These are phyloP conservation scores for Macrolepiota albuminosa DNA, from an alignment of 768 basidiomycete genomes.

Conservation along the genomic window DNA sequence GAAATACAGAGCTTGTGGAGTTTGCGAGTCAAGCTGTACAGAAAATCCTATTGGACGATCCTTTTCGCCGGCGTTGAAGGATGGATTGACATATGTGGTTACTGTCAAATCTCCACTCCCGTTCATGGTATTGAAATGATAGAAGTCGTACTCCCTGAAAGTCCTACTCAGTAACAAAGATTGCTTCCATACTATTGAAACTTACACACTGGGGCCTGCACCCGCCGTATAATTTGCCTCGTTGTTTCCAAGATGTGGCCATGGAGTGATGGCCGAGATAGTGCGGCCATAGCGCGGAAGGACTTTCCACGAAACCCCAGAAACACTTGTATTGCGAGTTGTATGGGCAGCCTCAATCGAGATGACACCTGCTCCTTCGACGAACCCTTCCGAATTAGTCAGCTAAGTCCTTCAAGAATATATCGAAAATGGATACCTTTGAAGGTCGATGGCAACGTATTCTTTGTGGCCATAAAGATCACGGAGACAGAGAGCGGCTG, in stretches of 20 bases:
- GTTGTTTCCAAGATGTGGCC: constrained; percentile 43
- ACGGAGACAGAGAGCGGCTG: constrained; percentile 27
- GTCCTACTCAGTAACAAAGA: background rate
- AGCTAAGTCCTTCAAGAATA: background rate
- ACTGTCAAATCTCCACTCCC: constrained; percentile 41
- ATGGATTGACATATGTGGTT: constrained; percentile 45
- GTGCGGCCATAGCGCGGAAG: constrained; percentile 61
- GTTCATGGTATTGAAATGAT: constrained; percentile 46
- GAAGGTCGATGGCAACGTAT: constrained; percentile 36
- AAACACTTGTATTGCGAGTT: constrained; percentile 39
- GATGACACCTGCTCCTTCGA: constrained; percentile 59
- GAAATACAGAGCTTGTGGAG: constrained; percentile 39
- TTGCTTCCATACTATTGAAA: constrained; percentile 3
- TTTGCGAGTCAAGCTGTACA: constrained; percentile 41
- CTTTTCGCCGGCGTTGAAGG: constrained; percentile 45
- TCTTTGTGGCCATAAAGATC: constrained; percentile 32
- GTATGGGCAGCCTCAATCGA: constrained; percentile 66
- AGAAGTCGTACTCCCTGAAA: constrained; percentile 60
- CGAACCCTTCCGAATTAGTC: constrained; percentile 39
- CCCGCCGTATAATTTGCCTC: constrained; percentile 58
- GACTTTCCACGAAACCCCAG: constrained; percentile 52
- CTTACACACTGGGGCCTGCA: constrained; percentile 55
- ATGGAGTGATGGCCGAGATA: constrained; percentile 55
- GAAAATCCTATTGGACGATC: constrained; percentile 49
- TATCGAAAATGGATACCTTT: constrained; percentile 32